phyloP scores from a whole-genome alignment of 2,329 filamentous ascomycete genomes.

The Amylocarpus encephaloides region DNA sequence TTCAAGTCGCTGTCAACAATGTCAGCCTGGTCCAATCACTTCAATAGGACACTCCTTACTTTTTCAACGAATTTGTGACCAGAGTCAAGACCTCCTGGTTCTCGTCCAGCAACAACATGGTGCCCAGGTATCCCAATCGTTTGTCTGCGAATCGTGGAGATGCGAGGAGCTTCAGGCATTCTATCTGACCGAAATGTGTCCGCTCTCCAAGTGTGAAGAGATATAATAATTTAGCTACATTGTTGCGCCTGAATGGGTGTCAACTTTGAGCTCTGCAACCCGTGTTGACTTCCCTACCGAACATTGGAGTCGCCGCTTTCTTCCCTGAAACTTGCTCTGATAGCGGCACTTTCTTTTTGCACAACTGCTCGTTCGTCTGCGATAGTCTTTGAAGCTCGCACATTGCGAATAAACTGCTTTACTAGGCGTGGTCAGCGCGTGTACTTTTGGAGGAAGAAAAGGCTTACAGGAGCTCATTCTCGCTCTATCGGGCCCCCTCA shows the following conservation, averaged over 20 bases:
- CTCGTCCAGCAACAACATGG: conserved; percentile 92
- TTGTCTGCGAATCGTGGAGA: conserved; percentile 98
- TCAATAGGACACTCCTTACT: conserved; percentile 49
- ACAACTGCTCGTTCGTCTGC: conserved; percentile 97
- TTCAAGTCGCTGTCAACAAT: conserved; percentile 69
- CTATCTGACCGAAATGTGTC: conserved; percentile 98
- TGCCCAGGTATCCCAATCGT: conserved; percentile 88
- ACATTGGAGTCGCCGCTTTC: conserved; percentile 89
- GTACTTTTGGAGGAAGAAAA: conserved; percentile 11
- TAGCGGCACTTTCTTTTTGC: conserved; percentile 97
- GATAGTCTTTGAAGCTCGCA: conserved; percentile 96
- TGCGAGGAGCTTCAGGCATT: conserved; percentile 94
- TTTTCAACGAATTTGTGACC: conserved; percentile 96
- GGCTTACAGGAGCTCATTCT: conserved; percentile 33
- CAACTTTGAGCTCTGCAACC: conserved; percentile 6
- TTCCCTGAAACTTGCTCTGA: conserved; percentile 94
- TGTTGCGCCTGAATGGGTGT: conserved; percentile 68
- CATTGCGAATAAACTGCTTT: conserved; percentile 99
- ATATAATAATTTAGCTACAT: conserved; percentile 96
- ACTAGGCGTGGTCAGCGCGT: conserved; percentile 48
- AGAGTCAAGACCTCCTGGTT: conserved; percentile 97
- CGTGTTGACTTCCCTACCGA: conserved; percentile 52
- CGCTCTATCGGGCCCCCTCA: conserved; percentile 26
- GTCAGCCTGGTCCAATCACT: conserved; percentile 1
- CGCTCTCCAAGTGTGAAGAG: conserved; percentile 96